These are phyloP conservation scores for Psilocybe mexicana DNA, from an alignment of 1,284 basidiomycete species.

Conservation along the genomic window DNA sequence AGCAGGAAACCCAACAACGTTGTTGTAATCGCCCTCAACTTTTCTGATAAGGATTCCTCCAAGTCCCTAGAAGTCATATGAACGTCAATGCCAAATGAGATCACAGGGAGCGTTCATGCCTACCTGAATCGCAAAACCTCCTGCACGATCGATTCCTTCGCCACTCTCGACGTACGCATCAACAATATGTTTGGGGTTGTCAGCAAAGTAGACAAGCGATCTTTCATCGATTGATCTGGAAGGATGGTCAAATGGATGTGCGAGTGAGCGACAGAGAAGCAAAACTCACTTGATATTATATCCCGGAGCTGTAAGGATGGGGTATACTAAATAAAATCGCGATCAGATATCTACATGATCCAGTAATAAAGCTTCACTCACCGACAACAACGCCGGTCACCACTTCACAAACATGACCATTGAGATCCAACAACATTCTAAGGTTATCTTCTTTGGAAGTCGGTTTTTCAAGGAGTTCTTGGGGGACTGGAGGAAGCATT, in stretches of 20 bases:
- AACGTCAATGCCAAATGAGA: not conserved
- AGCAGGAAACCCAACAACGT: conserved; percentile 90
- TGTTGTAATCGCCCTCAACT: conserved; percentile 91
- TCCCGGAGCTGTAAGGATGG: conserved; percentile 82
- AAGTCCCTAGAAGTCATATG: conserved; percentile 54
- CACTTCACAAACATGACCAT: conserved; percentile 86
- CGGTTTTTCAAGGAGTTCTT: conserved; percentile 91
- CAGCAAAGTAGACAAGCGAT: conserved; percentile 78
- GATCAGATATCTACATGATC: not conserved
- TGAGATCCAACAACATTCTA: conserved; percentile 86
- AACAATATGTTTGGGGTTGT: conserved; percentile 66
- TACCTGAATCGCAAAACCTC: conserved; percentile 95
- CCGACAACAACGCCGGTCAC: conserved; percentile 86
- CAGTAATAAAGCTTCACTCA: conserved; percentile 32
- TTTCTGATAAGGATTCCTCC: conserved; percentile 81
- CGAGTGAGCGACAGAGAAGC: not conserved
- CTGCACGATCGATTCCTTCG: conserved; percentile 90
- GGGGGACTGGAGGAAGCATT: conserved; percentile 46
- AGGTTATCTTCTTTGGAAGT: conserved; percentile 79
- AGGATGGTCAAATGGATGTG: not conserved
- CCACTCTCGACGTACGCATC: conserved; percentile 87
- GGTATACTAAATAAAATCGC: conserved; percentile 59
- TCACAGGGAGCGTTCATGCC: conserved; percentile 13
- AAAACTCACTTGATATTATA: conserved; percentile 75
- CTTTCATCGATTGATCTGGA: conserved; percentile 85